These are phyloP conservation scores for Tylopilus plumbeoviolaceoides DNA, from an alignment of 768 basidiomycete genomes.

Conservation along the genomic window DNA sequence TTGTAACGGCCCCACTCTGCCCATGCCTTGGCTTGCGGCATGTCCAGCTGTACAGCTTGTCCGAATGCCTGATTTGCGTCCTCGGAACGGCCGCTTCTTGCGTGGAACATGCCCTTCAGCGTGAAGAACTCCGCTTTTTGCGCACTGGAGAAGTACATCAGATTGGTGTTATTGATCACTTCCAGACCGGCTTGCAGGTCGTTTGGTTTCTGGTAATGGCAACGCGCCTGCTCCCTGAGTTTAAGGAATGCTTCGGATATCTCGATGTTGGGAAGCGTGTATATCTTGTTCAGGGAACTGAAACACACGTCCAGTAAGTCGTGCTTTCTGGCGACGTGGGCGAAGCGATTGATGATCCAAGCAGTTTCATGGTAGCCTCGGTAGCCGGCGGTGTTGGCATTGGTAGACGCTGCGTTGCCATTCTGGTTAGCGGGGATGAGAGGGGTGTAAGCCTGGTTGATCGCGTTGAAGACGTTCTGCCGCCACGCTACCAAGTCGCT, in stretches of 20 bases:
- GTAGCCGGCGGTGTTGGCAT: conserved; percentile 82
- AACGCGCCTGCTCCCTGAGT: conserved; percentile 95
- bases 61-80: conserved; percentile 92
- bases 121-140: conserved; percentile 99
- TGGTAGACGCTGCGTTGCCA: conserved; percentile 47
- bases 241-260: conserved; percentile 99
- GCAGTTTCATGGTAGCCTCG: conserved; percentile 98
- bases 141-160: conserved; percentile 91
- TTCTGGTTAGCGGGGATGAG: conserved; percentile 64
- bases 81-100: conserved; percentile 76
- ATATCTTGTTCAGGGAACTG: conserved; percentile 92
- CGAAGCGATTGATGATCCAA: conserved; percentile 99
- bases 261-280: conserved; percentile 98
- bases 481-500: conserved; percentile 99
- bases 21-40: conserved; percentile 95
- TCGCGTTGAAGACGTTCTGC: conserved; percentile 96
- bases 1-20: conserved; percentile 96
- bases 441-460: conserved; percentile 95
- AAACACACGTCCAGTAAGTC: conserved; percentile 95
- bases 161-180: conserved; percentile 98
- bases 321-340: conserved; percentile 97
- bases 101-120: conserved; percentile 97
- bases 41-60: conserved; percentile 94
- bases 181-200: conserved; percentile 93
- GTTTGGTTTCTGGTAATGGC: conserved; percentile 93